Evolutionary conservation across 2,329 filamentous ascomycete species (phyloP).

Genomic region (Alternaria brassicae): DNA sequence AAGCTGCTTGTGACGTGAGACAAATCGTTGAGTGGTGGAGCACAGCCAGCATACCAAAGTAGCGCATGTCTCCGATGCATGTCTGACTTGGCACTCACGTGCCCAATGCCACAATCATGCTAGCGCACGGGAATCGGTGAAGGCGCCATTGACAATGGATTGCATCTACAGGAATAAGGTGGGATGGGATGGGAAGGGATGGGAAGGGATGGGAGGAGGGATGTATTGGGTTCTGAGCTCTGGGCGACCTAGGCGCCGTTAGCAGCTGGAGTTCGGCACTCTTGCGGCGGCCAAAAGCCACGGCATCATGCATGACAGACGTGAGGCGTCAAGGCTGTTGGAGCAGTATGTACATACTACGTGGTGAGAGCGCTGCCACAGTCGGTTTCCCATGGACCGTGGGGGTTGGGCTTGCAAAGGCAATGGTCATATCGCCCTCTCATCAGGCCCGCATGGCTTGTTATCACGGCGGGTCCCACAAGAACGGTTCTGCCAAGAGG

Average conservation of each 20-base stretch:
- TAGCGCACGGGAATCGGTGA: conserved; percentile 26
- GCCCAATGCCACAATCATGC: conserved; percentile 17
- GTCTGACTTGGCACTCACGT: conserved; percentile 42
- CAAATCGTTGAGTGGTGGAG: conserved; percentile 39
- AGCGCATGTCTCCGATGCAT: conserved; percentile 42
- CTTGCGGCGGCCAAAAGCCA: conserved; percentile 7
- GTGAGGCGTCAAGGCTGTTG: not conserved
- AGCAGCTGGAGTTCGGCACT: conserved; percentile 5
- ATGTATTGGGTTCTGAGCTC: conserved; percentile 1
- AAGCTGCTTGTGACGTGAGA: conserved; percentile 37
- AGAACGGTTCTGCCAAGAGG: conserved; percentile 41
- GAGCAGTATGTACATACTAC: not conserved
- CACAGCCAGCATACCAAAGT: conserved; percentile 32
- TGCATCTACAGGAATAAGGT: conserved; percentile 3
- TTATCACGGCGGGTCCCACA: conserved; percentile 42
- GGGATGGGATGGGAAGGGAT: not conserved
- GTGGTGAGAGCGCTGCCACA: not conserved
- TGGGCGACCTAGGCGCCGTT: not conserved
- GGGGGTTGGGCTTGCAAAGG: conserved; percentile 28
- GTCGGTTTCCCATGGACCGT: conserved; percentile 14
- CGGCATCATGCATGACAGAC: conserved; percentile 1
- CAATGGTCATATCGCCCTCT: conserved; percentile 44
- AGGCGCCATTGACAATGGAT: conserved; percentile 20
- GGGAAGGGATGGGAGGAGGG: not conserved
- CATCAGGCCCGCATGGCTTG: conserved; percentile 39